Conservation (phyloP, 345 rosid species). For the Streptanthus diversifolius region DNA sequence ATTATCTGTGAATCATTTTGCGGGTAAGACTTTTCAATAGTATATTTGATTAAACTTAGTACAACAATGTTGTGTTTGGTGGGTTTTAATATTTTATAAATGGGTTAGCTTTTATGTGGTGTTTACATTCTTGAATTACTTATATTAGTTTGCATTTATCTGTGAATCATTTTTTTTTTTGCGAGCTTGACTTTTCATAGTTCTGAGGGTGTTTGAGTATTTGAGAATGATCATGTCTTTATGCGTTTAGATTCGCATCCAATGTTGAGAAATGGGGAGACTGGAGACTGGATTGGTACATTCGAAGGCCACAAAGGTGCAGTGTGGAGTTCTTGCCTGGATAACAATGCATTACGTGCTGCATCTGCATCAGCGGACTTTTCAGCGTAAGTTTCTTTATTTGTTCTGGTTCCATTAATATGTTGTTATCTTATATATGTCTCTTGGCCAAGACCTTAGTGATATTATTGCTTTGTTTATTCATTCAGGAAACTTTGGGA, state of each 20-base stretch:
- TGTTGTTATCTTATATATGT: not conserved
- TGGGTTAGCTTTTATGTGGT: not conserved
- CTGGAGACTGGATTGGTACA: conserved; percentile 99
- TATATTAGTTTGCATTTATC: not conserved
- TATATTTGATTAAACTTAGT: too few relatives aligned
- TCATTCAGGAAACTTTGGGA: conserved; percentile 76
- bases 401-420: not conserved
- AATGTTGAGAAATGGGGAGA: conserved; percentile 98
- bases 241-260: conserved; percentile 72
- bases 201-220: not conserved
- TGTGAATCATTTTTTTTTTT: not conserved
- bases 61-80: not conserved
- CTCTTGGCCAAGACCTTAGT: not conserved
- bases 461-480: not conserved
- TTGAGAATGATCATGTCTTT: not conserved
- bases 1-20: too few relatives aligned
- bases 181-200: not conserved
- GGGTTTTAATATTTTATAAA: not conserved
- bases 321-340: conserved; percentile 95
- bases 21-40: not conserved
- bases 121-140: not conserved
- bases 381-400: conserved; percentile 52
- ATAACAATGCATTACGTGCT: conserved; percentile 80
- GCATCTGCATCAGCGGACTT: conserved; percentile 99
- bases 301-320: conserved; percentile 99